Percentiles rank a stretch among this genome's conserved stretches.
phyloP scores from a whole-genome alignment of 805 yeast genomes.

The Spathaspora passalidarum region DNA sequence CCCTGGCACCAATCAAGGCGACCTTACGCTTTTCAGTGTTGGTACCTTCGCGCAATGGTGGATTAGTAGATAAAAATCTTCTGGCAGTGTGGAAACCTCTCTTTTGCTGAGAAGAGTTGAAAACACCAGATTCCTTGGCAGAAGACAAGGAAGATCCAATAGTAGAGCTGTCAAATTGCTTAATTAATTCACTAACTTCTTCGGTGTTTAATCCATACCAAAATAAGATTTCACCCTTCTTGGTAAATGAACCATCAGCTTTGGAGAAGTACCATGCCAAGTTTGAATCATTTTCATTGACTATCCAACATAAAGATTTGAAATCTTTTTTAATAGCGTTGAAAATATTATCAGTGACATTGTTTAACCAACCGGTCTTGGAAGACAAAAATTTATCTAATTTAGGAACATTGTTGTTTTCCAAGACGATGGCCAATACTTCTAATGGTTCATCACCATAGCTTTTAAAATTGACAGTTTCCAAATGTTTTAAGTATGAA shows the following conservation, averaged over 20 bases:
- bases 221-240: constrained; percentile 84
- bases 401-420: constrained; percentile 52
- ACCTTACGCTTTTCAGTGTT: constrained; percentile 66
- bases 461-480: constrained; percentile 59
- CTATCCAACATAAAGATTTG: constrained; percentile 78
- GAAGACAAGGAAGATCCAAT: constrained; percentile 35
- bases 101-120: constrained; percentile 44
- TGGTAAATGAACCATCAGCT: constrained; percentile 91
- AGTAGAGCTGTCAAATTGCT: constrained; percentile 40
- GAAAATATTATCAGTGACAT: constrained; percentile 94
- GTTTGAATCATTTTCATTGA: constrained; percentile 85
- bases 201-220: constrained; percentile 87
- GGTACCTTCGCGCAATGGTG: constrained; percentile 64
- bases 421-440: constrained; percentile 81
- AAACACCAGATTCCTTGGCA: constrained; percentile 44
- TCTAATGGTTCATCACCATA: constrained; percentile 96
- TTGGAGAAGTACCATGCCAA: constrained; percentile 88
- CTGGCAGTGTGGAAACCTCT: constrained; percentile 45
- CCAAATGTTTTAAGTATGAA: constrained; percentile 72
- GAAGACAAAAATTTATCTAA: constrained; percentile 85
- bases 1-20: constrained; percentile 97
- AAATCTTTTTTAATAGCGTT: constrained; percentile 74
- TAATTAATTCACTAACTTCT: constrained; percentile 61
- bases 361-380: constrained; percentile 94
- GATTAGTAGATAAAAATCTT: constrained; percentile 44